Conservation (phyloP, 2,329 filamentous ascomycete species). For the Curvularia spicifera region DNA sequence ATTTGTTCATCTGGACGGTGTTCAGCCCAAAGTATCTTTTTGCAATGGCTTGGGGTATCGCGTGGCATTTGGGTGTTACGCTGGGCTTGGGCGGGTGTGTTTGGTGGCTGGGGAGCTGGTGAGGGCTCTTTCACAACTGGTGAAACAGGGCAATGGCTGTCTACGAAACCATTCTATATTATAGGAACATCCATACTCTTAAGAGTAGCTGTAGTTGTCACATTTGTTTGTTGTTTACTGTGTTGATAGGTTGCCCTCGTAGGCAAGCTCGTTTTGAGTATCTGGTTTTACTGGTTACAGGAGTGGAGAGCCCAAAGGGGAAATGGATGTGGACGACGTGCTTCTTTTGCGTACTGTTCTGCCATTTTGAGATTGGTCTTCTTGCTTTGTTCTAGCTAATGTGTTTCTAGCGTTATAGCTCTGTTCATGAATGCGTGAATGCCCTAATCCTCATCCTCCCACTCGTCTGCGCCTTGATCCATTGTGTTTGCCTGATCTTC, state of each 20-base stretch:
- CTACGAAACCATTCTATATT: too few relatives aligned
- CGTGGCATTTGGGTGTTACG: slow-evolving; percentile 70
- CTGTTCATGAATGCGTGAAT: not conserved
- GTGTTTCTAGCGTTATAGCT: not conserved
- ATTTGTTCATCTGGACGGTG: slow-evolving; percentile 98
- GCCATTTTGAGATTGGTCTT: not conserved
- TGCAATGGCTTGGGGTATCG: slow-evolving; percentile 84
- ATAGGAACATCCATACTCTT: too few relatives aligned
- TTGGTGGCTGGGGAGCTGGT: slow-evolving; percentile 46
- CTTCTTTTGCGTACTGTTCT: not conserved
- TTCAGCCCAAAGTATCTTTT: slow-evolving; percentile 98
- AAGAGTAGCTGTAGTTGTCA: too few relatives aligned
- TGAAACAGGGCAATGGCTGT: too few relatives aligned
- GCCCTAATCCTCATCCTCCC: not conserved
- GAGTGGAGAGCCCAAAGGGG: too few relatives aligned
- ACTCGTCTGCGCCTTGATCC: not conserved
- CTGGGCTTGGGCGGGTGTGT: slow-evolving; percentile 43
- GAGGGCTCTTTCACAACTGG: not conserved
- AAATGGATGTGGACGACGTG: not conserved
- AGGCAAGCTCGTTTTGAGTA: too few relatives aligned
- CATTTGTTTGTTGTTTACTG: too few relatives aligned
- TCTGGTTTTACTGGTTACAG: too few relatives aligned
- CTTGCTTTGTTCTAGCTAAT: not conserved
- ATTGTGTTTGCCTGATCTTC: not conserved
- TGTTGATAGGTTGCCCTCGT: too few relatives aligned